phyloP scores from a whole-genome alignment of 2,329 filamentous ascomycete genomes.

The Trematosphaeria pertusa region DNA sequence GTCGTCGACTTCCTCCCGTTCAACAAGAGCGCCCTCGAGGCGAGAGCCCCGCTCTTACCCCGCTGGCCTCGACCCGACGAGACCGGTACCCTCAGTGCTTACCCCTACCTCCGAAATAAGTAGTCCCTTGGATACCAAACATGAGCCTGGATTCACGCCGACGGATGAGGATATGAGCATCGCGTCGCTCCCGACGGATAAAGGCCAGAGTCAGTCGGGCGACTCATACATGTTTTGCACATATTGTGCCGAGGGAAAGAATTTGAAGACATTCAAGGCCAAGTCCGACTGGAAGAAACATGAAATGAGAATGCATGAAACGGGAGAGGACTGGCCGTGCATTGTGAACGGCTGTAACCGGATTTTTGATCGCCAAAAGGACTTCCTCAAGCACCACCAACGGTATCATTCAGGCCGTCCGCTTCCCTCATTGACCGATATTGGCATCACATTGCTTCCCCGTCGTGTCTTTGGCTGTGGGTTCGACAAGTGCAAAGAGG shows the following conservation, averaged over 20 bases:
- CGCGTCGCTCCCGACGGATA: constrained; percentile 34
- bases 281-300: constrained; percentile 51
- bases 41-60: constrained; percentile 46
- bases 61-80: constrained; percentile 40
- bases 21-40: constrained; percentile 28
- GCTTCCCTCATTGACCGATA: constrained; percentile 44
- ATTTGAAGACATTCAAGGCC: constrained; percentile 46
- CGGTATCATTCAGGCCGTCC: constrained; percentile 46
- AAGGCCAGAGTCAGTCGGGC: constrained; percentile 29
- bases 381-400: constrained; percentile 47
- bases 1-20: constrained; percentile 40
- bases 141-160: constrained; percentile 38
- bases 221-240: constrained; percentile 49
- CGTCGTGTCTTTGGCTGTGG: constrained; percentile 47
- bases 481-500: constrained; percentile 48
- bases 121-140: constrained; percentile 39
- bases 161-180: constrained; percentile 41
- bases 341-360: constrained; percentile 42
- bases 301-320: constrained; percentile 49
- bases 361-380: constrained; percentile 46
- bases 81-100: constrained; percentile 37
- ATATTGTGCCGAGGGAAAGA: constrained; percentile 45
- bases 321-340: constrained; percentile 48
- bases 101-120: constrained; percentile 40
- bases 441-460: constrained; percentile 41